phyloP scores from a whole-genome alignment of 2,329 filamentous ascomycete genomes.

The Phaeosphaeria sp. region DNA sequence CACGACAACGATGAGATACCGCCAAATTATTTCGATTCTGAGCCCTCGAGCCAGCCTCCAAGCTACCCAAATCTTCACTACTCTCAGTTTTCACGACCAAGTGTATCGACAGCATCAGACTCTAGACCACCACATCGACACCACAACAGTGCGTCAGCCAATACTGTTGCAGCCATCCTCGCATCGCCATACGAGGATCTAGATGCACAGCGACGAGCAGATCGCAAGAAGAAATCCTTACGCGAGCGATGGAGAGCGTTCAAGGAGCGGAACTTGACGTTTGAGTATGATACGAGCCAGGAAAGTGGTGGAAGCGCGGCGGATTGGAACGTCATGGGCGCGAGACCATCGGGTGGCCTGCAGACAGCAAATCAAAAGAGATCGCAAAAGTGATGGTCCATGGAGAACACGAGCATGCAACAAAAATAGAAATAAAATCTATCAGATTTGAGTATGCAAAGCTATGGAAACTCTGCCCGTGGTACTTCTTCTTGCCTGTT shows the following conservation, averaged over 20 bases:
- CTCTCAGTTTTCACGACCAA: not conserved
- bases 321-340: conserved; percentile 12
- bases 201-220: conserved; percentile 11
- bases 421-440: not conserved
- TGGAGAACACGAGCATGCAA: not conserved
- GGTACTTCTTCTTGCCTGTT: no score
- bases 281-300: not conserved
- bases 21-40: conserved; percentile 13
- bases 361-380: conserved; percentile 6
- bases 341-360: not conserved
- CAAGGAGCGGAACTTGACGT: conserved; percentile 8
- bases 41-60: conserved; percentile 15
- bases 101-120: not conserved
- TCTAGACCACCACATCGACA: not conserved
- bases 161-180: conserved; percentile 12
- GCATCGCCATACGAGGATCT: conserved; percentile 6
- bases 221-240: conserved; percentile 11
- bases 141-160: conserved; percentile 3
- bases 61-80: not conserved
- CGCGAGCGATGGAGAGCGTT: conserved; percentile 15
- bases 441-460: no score
- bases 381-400: not conserved
- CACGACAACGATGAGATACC: not conserved
- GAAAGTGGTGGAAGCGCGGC: conserved; percentile 1
- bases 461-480: no score